Base-by-base conservation (phyloP, 805 yeast genomes). In the Starmerella cellae region DNA sequence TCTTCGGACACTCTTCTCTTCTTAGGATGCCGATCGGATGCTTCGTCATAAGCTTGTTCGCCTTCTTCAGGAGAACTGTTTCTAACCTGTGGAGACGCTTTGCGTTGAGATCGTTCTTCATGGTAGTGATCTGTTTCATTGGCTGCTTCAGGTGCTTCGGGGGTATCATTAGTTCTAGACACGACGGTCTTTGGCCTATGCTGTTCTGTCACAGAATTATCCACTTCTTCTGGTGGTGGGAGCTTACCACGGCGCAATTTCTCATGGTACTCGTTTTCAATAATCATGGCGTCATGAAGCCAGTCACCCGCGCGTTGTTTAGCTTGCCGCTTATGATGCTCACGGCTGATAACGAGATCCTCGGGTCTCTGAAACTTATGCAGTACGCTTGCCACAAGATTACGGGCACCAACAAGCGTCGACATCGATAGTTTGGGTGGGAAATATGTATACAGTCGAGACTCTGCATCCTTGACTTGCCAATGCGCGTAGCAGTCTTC, bases 401-500 rank as follows among this genome's bases (percentile, higher is more conserved):
- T 61, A 2, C 75, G 70, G 42, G 65, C 64, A 1, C 82, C 83
- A 20, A 78, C 61, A 2, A 72, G 55, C n/a, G 68, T 64, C 13
- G 68, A 65, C 35, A 71, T 60, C 22, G 65, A 61, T 3, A 63
- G 53, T 21, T 58, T 61, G 31, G 63, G 59, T 1, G 74, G 73
- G 32, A 74, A 61, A 38, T 64, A 62, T 9, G 67, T 56, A 58
- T 73, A 82, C 26, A 72, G 64, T 2, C 72, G 66, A 14, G 59
- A 54, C 0, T 61, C 52, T 3, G 59, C 68, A 30, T 75, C 73
- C 50, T 70, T 68, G 4, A 67, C 50, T 39, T 61, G 62, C 87
- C 91, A 81, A 36, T 68, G 60, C 0, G 71, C 64, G 48, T 69
- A 88, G 33, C 84, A 71, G 42, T 82, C 87, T 55, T 88, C 97